phyloP scores from a whole-genome alignment of 202 grass and related monocot species.

The Digitaria exilis region DNA sequence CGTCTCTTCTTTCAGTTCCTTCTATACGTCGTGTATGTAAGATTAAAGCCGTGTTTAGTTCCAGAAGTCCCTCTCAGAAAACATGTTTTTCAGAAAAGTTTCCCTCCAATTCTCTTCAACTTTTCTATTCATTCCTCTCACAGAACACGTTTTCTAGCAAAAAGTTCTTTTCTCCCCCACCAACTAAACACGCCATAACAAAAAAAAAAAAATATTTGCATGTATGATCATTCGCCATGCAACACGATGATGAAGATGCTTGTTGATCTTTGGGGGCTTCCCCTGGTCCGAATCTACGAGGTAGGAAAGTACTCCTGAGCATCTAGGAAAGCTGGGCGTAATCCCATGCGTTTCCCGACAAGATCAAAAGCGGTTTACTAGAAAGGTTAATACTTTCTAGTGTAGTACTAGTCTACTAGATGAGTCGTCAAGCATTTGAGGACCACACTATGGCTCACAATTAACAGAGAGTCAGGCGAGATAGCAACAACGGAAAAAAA shows the following conservation, averaged over 20 bases:
- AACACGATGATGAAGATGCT: neutral
- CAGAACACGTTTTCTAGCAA: no score
- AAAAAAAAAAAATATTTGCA: neutral
- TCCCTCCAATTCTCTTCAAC: no score
- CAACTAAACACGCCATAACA: no score
- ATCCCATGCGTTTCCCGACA: neutral
- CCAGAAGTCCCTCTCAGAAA: no score
- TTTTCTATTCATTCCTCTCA: no score
- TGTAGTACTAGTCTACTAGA: neutral
- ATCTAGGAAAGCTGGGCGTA: slow-evolving; percentile 16
- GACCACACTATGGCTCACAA: neutral
- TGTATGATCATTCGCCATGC: neutral
- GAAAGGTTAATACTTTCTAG: neutral
- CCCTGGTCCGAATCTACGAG: neutral
- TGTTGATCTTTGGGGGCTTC: neutral
- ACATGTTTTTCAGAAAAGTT: no score
- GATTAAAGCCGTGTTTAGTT: no score
- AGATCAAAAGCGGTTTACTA: neutral
- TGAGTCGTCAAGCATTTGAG: neutral
- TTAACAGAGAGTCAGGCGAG: neutral
- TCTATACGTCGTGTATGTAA: no score
- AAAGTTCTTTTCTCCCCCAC: no score
- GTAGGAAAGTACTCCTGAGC: neutral
- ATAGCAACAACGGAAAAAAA: neutral
- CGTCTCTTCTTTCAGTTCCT: no score